These are phyloP conservation scores for Mortierella sp. DNA, from an alignment of 371 early-diverging fungal species.

Conservation along the genomic window DNA sequence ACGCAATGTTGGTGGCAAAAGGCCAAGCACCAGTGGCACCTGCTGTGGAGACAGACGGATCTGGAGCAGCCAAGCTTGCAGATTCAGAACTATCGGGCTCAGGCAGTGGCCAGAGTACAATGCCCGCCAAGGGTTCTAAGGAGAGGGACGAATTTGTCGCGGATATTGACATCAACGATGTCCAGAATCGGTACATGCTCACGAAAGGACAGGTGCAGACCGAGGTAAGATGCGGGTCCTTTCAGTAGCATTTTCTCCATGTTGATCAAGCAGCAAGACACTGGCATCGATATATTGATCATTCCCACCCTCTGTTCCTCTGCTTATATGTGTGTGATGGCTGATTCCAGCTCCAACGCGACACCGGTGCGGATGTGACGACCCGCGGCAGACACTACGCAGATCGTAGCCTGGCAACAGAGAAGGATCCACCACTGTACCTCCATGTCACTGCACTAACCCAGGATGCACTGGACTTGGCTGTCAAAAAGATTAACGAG, in stretches of 20 bases:
- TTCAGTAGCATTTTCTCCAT: neutral
- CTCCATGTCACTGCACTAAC: slow-evolving; percentile 78
- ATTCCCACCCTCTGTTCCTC: too few relatives aligned
- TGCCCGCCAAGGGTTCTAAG: slow-evolving; percentile 36
- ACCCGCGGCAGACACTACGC: slow-evolving; percentile 88
- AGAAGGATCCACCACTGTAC: slow-evolving; percentile 82
- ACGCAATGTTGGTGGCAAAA: slow-evolving; percentile 70
- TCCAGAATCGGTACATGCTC: slow-evolving; percentile 82
- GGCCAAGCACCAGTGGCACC: slow-evolving; percentile 54
- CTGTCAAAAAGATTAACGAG: slow-evolving; percentile 76
- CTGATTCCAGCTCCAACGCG: slow-evolving; percentile 70
- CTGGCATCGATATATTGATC: neutral
- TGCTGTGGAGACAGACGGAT: slow-evolving; percentile 1
- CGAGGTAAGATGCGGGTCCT: slow-evolving; percentile 43
- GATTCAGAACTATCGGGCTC: neutral
- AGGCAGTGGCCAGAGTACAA: neutral
- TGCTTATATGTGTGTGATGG: neutral
- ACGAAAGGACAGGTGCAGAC: slow-evolving; percentile 83
- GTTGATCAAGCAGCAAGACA: neutral
- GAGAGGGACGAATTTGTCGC: slow-evolving; percentile 63
- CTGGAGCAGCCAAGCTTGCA: neutral
- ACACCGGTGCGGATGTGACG: slow-evolving; percentile 84
- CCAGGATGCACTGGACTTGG: slow-evolving; percentile 77
- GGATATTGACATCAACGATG: slow-evolving; percentile 84
- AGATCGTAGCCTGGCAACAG: slow-evolving; percentile 75